Percentiles rank a stretch among this genome's conserved stretches.
These are phyloP conservation scores for Ophiobolus disseminans DNA, from an alignment of 2,329 filamentous ascomycete species.

Conservation along the genomic window DNA sequence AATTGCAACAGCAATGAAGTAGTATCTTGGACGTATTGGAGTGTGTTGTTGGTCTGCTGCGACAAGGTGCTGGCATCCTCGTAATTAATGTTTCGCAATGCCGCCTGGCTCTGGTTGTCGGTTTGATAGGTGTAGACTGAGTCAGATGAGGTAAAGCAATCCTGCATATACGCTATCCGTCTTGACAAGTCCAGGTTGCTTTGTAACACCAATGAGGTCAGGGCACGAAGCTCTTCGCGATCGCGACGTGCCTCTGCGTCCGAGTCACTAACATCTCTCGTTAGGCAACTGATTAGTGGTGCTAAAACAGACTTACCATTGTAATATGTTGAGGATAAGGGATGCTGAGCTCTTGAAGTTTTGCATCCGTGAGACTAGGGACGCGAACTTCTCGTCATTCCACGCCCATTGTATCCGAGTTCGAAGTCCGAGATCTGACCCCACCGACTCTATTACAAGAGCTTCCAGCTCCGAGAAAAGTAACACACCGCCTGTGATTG, in stretches of 20 bases:
- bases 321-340: constrained; percentile 16
- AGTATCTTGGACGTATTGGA: background rate
- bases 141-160: background rate
- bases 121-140: background rate
- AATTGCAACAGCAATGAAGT: constrained; percentile 6
- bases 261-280: constrained; percentile 1
- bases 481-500: constrained; percentile 16
- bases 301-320: constrained; percentile 8
- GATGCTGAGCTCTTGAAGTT: constrained; percentile 10
- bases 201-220: background rate
- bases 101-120: background rate
- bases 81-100: background rate
- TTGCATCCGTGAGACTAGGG: constrained; percentile 4
- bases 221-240: background rate
- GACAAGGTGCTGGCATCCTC: background rate
- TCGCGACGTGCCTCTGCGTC: constrained; percentile 7
- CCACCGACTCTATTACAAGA: constrained; percentile 14
- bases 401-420: constrained; percentile 7
- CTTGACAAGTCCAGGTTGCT: background rate
- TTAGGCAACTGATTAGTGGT: background rate
- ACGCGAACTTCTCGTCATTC: constrained; percentile 5
- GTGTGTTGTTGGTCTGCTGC: background rate
- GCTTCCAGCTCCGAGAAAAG: constrained; percentile 21
- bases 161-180: background rate
- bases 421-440: background rate